Base-by-base conservation (phyloP, 345 rosid genomes). In the Euphorbia pulcherrima region DNA sequence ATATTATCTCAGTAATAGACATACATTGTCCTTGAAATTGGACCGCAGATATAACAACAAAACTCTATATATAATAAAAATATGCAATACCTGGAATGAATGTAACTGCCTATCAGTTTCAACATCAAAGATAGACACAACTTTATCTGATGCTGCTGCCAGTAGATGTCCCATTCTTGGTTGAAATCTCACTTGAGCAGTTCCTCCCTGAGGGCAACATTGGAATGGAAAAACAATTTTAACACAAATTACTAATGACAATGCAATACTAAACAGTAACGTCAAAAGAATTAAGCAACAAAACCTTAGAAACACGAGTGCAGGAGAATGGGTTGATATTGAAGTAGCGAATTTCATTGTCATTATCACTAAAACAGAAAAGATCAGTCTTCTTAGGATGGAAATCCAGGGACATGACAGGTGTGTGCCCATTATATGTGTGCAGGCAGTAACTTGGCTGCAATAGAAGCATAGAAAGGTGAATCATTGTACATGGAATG, bases 341-440 rank as follows among this genome's bases (percentile, higher is more conserved):
- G 82, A 83, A 83, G 60, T 84, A 88, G 62, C 40, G 77, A 71
- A 88, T 86, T 65, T 79, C 87, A 65, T 80, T 82, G 63, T 84
- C 81, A 33, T 69, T 72, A 51, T 88, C 90, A 60, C 85, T 84
- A 60, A 79, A 84, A 57, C 94, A 84, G 63, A 86, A 82, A 68
- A 88, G 75, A 65, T 88, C 85, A 0, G 82, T 82, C 74, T 86
- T 86, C 75, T 71, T 82, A 26, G 89, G 94, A 59, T 88, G 90
- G 78, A 88, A 88, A 62, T 88, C 90, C 4, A 88, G 84, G 69
- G 90, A 86, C 87, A 84, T 79, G 24, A 88, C 71, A 4, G 87
- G 77, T 33, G 88, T 66, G 72, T 83, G 93, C n/a, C 73, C 78
- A 1, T 82, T 86, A 67, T 74, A 79, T 46, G 81, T 81, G 46